Evolutionary conservation across 2,329 filamentous ascomycete species (phyloP).

Genomic region (Thelonectria discophora): DNA sequence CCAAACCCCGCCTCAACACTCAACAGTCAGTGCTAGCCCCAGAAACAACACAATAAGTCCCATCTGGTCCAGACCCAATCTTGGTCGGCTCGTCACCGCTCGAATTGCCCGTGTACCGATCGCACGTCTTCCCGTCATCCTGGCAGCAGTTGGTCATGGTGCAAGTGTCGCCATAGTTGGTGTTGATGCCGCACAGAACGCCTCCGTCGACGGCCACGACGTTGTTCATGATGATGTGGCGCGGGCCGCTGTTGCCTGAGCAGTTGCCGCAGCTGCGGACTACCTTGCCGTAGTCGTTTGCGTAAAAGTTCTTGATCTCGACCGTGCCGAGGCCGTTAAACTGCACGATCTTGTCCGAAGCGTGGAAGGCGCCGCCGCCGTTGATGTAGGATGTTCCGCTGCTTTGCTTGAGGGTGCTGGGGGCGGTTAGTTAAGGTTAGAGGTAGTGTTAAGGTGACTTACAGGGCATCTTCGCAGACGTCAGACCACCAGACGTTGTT

Average conservation of each 20-base stretch:
- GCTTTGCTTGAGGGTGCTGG: slow-evolving; percentile 48
- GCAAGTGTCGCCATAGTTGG: slow-evolving; percentile 39
- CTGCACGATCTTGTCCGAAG: slow-evolving; percentile 51
- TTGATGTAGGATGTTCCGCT: slow-evolving; percentile 51
- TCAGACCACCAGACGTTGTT: slow-evolving; percentile 53
- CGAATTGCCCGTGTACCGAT: slow-evolving; percentile 32
- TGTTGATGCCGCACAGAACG: slow-evolving; percentile 38
- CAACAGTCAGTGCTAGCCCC: slow-evolving; percentile 30
- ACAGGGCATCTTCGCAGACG: slow-evolving; percentile 49
- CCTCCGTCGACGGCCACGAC: slow-evolving; percentile 36
- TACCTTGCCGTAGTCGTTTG: slow-evolving; percentile 56
- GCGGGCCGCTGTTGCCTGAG: slow-evolving; percentile 32
- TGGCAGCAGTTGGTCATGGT: slow-evolving; percentile 37
- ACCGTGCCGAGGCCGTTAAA: slow-evolving; percentile 54
- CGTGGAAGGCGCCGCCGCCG: slow-evolving; percentile 55
- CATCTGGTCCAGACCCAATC: slow-evolving; percentile 32
- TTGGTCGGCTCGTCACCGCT: slow-evolving; percentile 33
- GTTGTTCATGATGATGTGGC: slow-evolving; percentile 31
- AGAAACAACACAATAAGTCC: slow-evolving; percentile 25
- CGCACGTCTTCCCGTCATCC: slow-evolving; percentile 34
- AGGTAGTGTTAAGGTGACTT: neutral
- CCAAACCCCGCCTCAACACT: neutral
- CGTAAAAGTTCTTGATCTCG: slow-evolving; percentile 41
- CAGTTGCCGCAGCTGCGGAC: slow-evolving; percentile 58
- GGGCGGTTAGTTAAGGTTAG: neutral